Evolutionary conservation across 2,329 filamentous ascomycete genomes (phyloP), one percentile per base, ranked within the genome.

Genomic region (Coleophoma cylindrospora): DNA sequence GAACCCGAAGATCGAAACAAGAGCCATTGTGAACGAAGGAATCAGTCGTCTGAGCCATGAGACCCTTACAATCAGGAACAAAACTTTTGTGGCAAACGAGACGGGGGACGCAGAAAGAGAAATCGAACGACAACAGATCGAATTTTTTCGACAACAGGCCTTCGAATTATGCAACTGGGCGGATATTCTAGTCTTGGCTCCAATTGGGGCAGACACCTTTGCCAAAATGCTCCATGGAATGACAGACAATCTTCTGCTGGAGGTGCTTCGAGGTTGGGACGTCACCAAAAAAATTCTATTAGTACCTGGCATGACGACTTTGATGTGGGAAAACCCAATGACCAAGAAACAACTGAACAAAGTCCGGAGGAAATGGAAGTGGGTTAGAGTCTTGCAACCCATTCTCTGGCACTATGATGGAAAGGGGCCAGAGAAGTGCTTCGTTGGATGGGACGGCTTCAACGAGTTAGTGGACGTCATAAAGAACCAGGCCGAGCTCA

Each of bases 271-370:
- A 47, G 87, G 88, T 50, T 96, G 91, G 91, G 85, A 95, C 60
- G 83, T 87, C 0, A 86, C 85, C 7, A 96, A 96, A 70, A 87
- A 86, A 59, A 87, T 95, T 32, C 71, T 96, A 45, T 72, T 96
- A 50, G 84, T 95, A 7, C 91, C 91, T 0, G 89, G 89, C 56
- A 95, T 96, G 91, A 92, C 88, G 34, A 83, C 82, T 1, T 79
- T 87, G 53, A 91, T 92, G 83, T 95, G 90, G 90, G 84, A 91
- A 64, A 91, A 94, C 61, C 89, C 91, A 2, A 84, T 91, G 70
- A 95, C 89, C 14, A 89, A 88, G 70, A 87, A 90, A 61, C 91
- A 96, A 64, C 77, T 96, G 53, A 86, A 81, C 68, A 94, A 95
- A 69, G 81, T 96, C 40, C 79, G 85, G 56, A 76, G 82, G 55